These are phyloP conservation scores for Gossypium longicalyx DNA, from an alignment of 345 rosid species.

Conservation along the genomic window DNA sequence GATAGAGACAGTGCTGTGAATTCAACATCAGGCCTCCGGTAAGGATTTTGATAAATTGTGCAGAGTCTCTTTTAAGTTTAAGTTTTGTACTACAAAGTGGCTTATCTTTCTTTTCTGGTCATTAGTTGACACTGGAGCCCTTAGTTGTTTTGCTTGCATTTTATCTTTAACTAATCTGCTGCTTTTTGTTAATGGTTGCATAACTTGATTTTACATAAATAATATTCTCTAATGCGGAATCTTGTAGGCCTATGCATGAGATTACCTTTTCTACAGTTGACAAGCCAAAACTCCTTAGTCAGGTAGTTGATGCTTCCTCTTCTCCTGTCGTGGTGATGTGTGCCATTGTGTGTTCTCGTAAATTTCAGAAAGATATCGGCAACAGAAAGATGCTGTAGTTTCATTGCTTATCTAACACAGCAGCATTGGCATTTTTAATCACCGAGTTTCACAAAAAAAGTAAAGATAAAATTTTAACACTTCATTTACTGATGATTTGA, in stretches of 20 bases:
- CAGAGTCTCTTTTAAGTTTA: background rate
- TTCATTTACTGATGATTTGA: background rate
- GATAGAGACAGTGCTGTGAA: slow-evolving; percentile 57
- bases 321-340: background rate
- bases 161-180: background rate
- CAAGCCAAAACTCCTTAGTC: slow-evolving; percentile 86
- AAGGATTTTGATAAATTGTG: slow-evolving; percentile 15
- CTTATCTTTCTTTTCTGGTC: background rate
- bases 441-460: background rate
- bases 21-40: slow-evolving; percentile 37
- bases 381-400: background rate
- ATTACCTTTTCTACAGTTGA: slow-evolving; percentile 94
- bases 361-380: background rate
- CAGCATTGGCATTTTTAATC: background rate
- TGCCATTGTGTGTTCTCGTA: background rate
- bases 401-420: background rate
- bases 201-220: background rate
- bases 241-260: slow-evolving; percentile 90
- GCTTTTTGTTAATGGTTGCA: background rate
- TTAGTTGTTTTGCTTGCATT: no score
- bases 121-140: background rate
- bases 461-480: background rate
- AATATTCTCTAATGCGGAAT: slow-evolving; percentile 13
- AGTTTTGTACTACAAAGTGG: slow-evolving; percentile 1
- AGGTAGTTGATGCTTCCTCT: slow-evolving; percentile 48